Percentiles rank a stretch among this genome's conserved stretches.
Evolutionary conservation across 257 asterid genomes (phyloP).

Genomic region (Solanum ahanhuiri): DNA sequence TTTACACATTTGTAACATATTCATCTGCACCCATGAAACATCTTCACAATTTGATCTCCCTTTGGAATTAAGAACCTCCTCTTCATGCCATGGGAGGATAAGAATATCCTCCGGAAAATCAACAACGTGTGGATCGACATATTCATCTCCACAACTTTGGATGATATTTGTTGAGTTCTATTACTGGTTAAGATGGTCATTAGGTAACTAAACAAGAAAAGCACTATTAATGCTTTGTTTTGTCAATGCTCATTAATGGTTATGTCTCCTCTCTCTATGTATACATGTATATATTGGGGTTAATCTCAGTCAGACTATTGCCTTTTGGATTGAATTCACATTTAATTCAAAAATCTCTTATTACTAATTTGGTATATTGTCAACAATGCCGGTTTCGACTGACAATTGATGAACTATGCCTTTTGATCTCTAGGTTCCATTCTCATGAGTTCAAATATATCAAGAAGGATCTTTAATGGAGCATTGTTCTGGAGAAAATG

Average conservation of each 20-base stretch:
- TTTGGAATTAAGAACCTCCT: background rate
- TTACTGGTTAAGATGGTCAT: background rate
- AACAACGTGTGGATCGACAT: background rate
- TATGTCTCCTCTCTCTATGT: background rate
- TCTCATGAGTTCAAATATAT: background rate
- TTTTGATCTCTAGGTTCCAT: background rate
- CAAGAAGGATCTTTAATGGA: constrained; percentile 9
- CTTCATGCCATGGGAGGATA: background rate
- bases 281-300: background rate
- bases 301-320: background rate
- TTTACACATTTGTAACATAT: background rate
- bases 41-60: background rate
- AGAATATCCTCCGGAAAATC: background rate
- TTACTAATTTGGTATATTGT: background rate
- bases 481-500: constrained; percentile 21
- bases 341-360: background rate
- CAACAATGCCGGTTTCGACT: background rate
- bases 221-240: background rate
- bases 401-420: background rate
- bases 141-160: background rate
- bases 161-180: background rate
- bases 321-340: background rate
- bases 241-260: background rate
- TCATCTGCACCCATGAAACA: background rate
- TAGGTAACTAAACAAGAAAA: background rate